A percentile compares a stretch with the other conserved stretches of the same genome.
phyloP scores from a whole-genome alignment of 352 stramenopile genomes.

The Phytophthora tentaculata region DNA sequence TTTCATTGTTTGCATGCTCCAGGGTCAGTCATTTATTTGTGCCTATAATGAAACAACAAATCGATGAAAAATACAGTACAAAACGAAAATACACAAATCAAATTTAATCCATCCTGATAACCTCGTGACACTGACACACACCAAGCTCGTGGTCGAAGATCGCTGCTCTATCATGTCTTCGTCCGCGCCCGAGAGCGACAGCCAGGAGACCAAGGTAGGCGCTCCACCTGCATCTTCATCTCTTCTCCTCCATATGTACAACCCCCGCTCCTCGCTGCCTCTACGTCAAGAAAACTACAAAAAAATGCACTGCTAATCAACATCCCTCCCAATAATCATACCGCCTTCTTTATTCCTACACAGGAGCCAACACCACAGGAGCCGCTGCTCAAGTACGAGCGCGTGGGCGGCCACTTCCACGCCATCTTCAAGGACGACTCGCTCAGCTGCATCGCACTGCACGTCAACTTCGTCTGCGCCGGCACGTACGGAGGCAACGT shows the following conservation, averaged over 20 bases:
- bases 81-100: too few relatives aligned
- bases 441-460: slow-evolving; percentile 79
- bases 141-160: slow-evolving; percentile 10
- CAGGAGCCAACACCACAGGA: slow-evolving; percentile 41
- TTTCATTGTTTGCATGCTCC: too few relatives aligned
- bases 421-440: slow-evolving; percentile 89
- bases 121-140: not conserved
- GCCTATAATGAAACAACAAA: too few relatives aligned
- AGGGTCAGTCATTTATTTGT: too few relatives aligned
- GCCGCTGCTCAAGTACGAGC: slow-evolving; percentile 88
- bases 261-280: not conserved
- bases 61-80: too few relatives aligned
- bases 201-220: slow-evolving; percentile 24
- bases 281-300: slow-evolving; percentile 7
- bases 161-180: slow-evolving; percentile 9
- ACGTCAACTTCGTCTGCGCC: slow-evolving; percentile 81
- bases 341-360: slow-evolving; percentile 6
- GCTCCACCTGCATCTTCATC: not conserved
- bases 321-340: not conserved
- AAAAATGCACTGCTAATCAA: slow-evolving; percentile 21
- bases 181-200: slow-evolving; percentile 21
- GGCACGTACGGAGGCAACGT: slow-evolving; percentile 86
- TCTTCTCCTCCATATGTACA: not conserved
- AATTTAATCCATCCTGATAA: slow-evolving; percentile 1
- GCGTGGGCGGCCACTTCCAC: slow-evolving; percentile 84